Evolutionary conservation across 345 rosid genomes (phyloP).

Genomic region (Orychophragmus violaceus): DNA sequence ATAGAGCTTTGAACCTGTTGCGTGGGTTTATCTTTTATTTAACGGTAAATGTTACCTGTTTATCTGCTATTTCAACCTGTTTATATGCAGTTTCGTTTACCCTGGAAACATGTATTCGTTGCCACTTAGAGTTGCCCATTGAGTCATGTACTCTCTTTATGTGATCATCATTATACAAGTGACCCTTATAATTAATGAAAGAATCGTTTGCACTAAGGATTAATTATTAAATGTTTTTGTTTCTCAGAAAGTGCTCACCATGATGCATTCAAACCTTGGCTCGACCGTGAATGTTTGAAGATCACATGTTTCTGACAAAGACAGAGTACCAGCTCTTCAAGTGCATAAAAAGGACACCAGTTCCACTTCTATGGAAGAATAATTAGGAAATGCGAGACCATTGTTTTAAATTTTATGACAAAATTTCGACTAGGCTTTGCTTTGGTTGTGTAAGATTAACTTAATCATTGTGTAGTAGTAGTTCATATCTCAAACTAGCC

Average conservation of each 20-base stretch:
- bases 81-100: not conserved
- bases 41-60: conserved; percentile 37
- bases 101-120: not conserved
- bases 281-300: conserved; percentile 37
- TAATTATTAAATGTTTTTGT: not conserved
- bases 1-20: conserved; percentile 43
- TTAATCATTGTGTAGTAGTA: not conserved
- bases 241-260: conserved; percentile 42
- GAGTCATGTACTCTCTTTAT: not conserved
- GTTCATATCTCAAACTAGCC: not conserved
- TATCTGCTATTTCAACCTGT: not conserved
- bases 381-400: not conserved
- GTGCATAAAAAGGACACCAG: not conserved
- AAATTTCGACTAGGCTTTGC: not conserved
- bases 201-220: not conserved
- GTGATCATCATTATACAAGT: not conserved
- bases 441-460: not conserved
- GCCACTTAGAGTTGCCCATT: not conserved
- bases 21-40: conserved; percentile 76
- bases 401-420: not conserved
- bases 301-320: not conserved
- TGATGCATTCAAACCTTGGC: conserved; percentile 58
- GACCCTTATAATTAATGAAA: not conserved
- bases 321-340: not conserved
- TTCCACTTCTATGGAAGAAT: not conserved